These are phyloP conservation scores for Fusarium sp. DNA, from an alignment of 2,329 filamentous ascomycete genomes.

Conservation along the genomic window DNA sequence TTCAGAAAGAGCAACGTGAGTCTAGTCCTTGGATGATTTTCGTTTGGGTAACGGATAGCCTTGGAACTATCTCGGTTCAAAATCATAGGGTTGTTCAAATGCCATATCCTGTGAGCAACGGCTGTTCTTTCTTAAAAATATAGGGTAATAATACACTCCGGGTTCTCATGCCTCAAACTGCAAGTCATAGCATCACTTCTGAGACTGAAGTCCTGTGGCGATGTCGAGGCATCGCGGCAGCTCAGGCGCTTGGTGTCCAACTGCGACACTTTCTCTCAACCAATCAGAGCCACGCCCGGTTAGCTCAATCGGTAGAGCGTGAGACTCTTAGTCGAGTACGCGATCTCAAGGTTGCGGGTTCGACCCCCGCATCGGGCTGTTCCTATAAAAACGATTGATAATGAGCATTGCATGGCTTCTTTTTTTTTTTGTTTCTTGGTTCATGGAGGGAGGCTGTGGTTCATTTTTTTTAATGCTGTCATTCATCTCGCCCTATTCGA, in stretches of 20 bases:
- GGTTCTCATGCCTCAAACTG: too few species aligned
- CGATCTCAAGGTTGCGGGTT: slow-evolving; percentile 69
- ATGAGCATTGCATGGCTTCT: background rate
- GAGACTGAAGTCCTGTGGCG: background rate
- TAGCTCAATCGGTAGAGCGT: slow-evolving; percentile 67
- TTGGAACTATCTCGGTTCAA: too few species aligned
- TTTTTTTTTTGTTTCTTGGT: background rate
- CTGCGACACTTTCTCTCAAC: background rate
- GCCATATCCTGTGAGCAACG: too few species aligned
- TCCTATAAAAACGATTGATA: slow-evolving; percentile 46
- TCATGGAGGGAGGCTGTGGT: background rate
- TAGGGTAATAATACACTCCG: too few species aligned
- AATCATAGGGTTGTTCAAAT: too few species aligned
- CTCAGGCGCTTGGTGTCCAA: background rate
- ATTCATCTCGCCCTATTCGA: too few species aligned
- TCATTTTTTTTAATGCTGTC: background rate
- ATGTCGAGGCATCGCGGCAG: background rate
- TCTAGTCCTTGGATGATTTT: too few species aligned
- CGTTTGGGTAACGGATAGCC: too few species aligned
- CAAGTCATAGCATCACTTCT: background rate
- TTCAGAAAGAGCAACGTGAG: too few species aligned
- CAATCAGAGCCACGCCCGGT: slow-evolving; percentile 36
- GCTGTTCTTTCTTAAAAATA: too few species aligned
- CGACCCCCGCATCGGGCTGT: slow-evolving; percentile 60
- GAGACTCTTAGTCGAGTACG: slow-evolving; percentile 66